Conservation (phyloP, 441 rosid genomes). For the Hura crepitans region DNA sequence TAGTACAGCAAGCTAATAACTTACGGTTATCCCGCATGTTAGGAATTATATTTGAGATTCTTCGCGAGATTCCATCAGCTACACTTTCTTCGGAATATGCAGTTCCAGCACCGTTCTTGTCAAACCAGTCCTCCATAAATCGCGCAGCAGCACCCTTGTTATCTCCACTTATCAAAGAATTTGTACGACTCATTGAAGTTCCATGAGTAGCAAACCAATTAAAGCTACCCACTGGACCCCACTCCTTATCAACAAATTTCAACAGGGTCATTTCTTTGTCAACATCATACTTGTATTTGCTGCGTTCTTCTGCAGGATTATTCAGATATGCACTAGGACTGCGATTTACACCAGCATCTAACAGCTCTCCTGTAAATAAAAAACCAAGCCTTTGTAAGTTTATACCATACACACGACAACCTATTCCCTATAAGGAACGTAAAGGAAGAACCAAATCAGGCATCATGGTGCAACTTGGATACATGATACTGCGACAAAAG, state of each 20-base stretch:
- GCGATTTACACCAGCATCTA: slow-evolving; percentile 86
- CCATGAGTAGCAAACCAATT: slow-evolving; percentile 99
- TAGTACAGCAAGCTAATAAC: slow-evolving; percentile 24
- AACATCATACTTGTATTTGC: slow-evolving; percentile 65
- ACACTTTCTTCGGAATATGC: slow-evolving; percentile 35
- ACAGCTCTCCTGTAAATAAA: slow-evolving; percentile 61
- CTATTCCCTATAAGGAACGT: neutral
- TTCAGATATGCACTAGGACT: slow-evolving; percentile 95
- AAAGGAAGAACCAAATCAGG: neutral
- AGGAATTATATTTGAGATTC: slow-evolving; percentile 63
- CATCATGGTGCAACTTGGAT: neutral
- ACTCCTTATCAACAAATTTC: slow-evolving; percentile 82
- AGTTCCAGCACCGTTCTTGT: slow-evolving; percentile 35
- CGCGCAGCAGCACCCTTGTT: slow-evolving; percentile 97
- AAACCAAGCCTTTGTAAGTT: slow-evolving; percentile 23
- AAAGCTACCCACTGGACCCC: slow-evolving; percentile 95
- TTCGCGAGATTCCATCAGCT: slow-evolving; percentile 52
- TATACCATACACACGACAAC: neutral
- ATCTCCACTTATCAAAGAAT: slow-evolving; percentile 92
- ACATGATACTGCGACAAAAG: neutral
- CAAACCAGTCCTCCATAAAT: slow-evolving; percentile 93
- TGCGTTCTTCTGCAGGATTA: slow-evolving; percentile 66
- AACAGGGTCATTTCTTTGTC: slow-evolving; percentile 94
- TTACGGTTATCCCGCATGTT: slow-evolving; percentile 50
- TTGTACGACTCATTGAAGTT: slow-evolving; percentile 94